These are phyloP conservation scores for Fusarium aywerte DNA, from an alignment of 2,329 filamentous ascomycete genomes.

Conservation along the genomic window DNA sequence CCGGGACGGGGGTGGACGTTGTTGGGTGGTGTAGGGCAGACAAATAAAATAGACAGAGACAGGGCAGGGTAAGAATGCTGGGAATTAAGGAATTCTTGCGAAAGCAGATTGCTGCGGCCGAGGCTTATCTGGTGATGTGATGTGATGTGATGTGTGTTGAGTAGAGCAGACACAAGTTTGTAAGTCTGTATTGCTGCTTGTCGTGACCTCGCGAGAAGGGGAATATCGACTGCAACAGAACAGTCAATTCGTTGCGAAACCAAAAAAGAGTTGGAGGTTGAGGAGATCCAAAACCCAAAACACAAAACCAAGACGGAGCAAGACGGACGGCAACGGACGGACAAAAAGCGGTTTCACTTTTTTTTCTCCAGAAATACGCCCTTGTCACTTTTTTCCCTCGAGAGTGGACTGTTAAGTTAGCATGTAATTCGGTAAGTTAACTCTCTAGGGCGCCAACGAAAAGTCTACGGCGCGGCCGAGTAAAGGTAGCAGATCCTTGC, in stretches of 20 bases:
- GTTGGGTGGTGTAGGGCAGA: conserved; percentile 33
- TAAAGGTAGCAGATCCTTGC: conserved; percentile 40
- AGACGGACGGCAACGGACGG: conserved; percentile 30
- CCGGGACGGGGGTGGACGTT: conserved; percentile 24
- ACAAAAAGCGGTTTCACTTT: conserved; percentile 36
- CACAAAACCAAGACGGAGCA: conserved; percentile 22
- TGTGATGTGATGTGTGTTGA: conserved; percentile 6
- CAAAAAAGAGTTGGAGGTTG: conserved; percentile 16
- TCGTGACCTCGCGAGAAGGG: background rate
- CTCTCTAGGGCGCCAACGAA: conserved; percentile 37
- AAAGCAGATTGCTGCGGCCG: conserved; percentile 22
- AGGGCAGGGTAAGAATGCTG: conserved; percentile 24
- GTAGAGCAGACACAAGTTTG: background rate
- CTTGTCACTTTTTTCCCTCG: conserved; percentile 20
- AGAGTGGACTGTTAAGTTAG: conserved; percentile 35
- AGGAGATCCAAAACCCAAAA: conserved; percentile 11
- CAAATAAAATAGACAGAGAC: conserved; percentile 5
- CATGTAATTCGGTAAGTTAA: conserved; percentile 17
- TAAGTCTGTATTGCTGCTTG: conserved; percentile 1
- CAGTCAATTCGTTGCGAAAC: conserved; percentile 23
- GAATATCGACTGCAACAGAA: conserved; percentile 6
- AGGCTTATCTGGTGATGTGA: conserved; percentile 23
- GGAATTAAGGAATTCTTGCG: conserved; percentile 29
- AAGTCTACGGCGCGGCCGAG: conserved; percentile 44
- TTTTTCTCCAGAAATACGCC: conserved; percentile 26